Base-by-base conservation (phyloP, 345 rosid genomes). In the Salix purpurea region DNA sequence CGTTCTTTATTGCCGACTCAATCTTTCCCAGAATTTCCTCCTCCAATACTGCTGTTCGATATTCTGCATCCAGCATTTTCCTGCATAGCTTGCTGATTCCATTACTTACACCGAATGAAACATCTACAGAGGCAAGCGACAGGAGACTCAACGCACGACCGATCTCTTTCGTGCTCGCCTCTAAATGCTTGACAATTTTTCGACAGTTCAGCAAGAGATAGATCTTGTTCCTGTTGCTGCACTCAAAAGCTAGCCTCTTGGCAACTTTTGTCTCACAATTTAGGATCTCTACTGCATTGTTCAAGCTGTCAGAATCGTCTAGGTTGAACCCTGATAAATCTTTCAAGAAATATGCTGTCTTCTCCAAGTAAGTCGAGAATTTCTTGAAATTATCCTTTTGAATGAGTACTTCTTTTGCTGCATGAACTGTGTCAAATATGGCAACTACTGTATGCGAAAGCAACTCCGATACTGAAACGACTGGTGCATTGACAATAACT, bases 351-450 rank as follows among this genome's bases (percentile, higher is more conserved):
- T 28, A 69, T 37, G 46, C 39, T 15, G 69, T 60, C 65, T 70
- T 72, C 70, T 72, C 83, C 62, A 80, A 32, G 70, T 71, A 80
- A 46, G 73, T 75, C 12, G 73, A 80, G 56, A 80, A 80, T 56
- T 67, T 80, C 42, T 71, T 42, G n/a, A 80, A 71, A 76, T 36
- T 67, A 14, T 80, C 77, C 37, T n/a, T 68, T 77, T 76, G 80
- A 61, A 70, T 61, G 2, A 42, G 24, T 21, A 76, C 80, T 60
- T 32, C 26, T 66, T 72, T 68, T 8, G 77, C 77, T 12, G 83
- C 72, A 44, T 72, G 68, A 23, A 72, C 67, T 34, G 77, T 72
- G 52, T 80, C 83, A 60, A 60, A 54, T 67, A 76, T 61, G 19
- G 77, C 62, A 30, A 72, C 15, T 13, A 69, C 36, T 40, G 39